Evolutionary conservation across 202 grass and related monocot genomes (phyloP).

Genomic region (Bolboschoenoplectus hybrid): DNA sequence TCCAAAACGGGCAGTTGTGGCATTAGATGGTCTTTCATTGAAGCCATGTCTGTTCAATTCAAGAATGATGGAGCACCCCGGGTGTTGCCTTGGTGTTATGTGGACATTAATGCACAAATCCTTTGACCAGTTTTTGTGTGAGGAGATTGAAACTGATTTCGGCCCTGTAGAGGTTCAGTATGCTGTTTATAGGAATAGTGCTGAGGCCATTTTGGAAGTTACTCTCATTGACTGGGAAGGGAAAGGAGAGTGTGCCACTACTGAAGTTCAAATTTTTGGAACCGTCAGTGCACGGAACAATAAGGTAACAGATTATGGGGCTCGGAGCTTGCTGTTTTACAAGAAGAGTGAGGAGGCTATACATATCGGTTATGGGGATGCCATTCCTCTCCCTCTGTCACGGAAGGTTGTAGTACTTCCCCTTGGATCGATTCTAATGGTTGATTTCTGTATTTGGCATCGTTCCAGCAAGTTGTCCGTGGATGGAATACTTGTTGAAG

Average conservation of each 20-base stretch:
- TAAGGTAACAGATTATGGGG: background rate
- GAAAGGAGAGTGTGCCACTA: background rate
- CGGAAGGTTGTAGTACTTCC: background rate
- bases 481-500: background rate
- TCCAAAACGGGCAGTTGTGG: background rate
- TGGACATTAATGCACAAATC: no score
- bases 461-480: background rate
- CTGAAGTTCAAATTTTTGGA: background rate
- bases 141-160: background rate
- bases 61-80: background rate
- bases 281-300: background rate
- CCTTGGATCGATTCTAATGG: background rate
- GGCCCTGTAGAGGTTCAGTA: background rate
- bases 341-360: conserved; percentile 16
- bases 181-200: conserved; percentile 2
- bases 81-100: background rate
- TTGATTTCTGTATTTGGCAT: background rate
- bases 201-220: conserved; percentile 22
- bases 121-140: background rate
- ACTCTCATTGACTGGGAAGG: background rate
- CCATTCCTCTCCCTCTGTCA: background rate
- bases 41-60: background rate
- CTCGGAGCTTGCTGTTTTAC: background rate
- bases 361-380: background rate
- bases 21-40: background rate